Evolutionary conservation across 305 asterid species (phyloP), one percentile per base, ranked within the genome.

Genomic region (Fraxinus ornus): DNA sequence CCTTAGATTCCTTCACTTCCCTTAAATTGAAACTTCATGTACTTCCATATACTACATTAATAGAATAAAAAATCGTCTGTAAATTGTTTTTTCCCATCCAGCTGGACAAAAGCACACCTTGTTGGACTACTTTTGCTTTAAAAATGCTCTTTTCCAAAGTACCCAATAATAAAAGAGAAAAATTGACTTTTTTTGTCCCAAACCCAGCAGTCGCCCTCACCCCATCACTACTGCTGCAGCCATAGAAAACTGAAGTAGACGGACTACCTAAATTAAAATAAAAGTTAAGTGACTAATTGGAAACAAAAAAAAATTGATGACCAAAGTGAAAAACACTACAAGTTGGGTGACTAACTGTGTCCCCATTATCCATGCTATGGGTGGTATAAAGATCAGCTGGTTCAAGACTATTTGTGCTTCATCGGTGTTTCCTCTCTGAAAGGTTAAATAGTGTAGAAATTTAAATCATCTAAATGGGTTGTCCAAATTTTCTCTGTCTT

Each of bases 341-440:
- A 24, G 2, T 66, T 24, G 35, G 74, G 74, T 2, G 35, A 64
- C 17, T 64, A 64, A 66, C 7, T 9, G 35, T 66, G 35, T 66
- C 5, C 36, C 74, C 33, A 24, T 76, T 66, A 85, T 47, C 78
- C 83, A 80, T 28, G 6, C 28, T 68, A 80, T 21, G 17, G 57
- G 80, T 13, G 39, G 32, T 28, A n/a, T 28, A 17, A 24, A 60
- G 57, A 28, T 66, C 74, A 10, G 74, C 15, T 24, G 74, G n/a
- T 66, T 26, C 71, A 66, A 66, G 32, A 66, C 36, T 3, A 9
- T 66, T 26, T 66, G 7, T 33, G 5, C n/a, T 66, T 9, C 17
- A 66, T 66, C 36, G 2, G 12, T 6, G 26, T 57, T 57, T 57
- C 28, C 12, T 26, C 33, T 22, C 32, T 66, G 33, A 26, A 26